Evolutionary conservation across 441 rosid genomes (phyloP), one percentile per base, ranked within the genome.

Genomic region (Bruguiera hainesii): DNA sequence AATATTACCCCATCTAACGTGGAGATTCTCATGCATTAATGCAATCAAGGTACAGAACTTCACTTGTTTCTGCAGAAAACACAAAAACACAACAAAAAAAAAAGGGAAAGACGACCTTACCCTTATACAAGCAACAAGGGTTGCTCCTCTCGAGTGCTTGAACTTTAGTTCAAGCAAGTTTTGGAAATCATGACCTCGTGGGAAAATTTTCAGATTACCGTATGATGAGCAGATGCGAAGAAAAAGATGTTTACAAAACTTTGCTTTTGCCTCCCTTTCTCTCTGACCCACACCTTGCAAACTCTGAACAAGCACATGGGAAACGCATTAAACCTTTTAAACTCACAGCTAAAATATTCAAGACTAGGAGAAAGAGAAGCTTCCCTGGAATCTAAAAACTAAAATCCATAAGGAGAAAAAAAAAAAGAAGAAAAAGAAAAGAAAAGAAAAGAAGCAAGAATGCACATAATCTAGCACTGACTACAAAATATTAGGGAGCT

Each of bases 401-500:
- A 9, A 28, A 71, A 66, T 15, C 53, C n/a, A 26, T 1, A 26
- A 26, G 26, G 23, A 23, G 23, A 63, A 49, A 23, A 61, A 73
- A 59, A 26, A 31, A 21, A 25, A 23, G 6, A 2, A 20, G 6
- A 2, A 20, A 51, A 50, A 74, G n/a, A 23, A 48, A 3, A 29
- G 52, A 37, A 48, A 51, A 1, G 61, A 50, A 75, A 71, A 63
- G 59, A 70, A 76, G 60, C 71, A 79, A 84, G 84, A 82, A 84
- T 94, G 80, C 95, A 89, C 93, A 90, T 59, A 75, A 67, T 68
- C 80, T 78, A 68, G 78, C 63, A 42, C 8, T 60, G 72, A 83
- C 97, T 94, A 94, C 86, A 91, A 89, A 81, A 91, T 88, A 79
- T 78, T 84, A 16, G 95, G 99, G 10, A 95, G 85, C 83, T 95